phyloP scores from a whole-genome alignment of 2,329 filamentous ascomycete genomes.

The Fusarium phyllophilum region DNA sequence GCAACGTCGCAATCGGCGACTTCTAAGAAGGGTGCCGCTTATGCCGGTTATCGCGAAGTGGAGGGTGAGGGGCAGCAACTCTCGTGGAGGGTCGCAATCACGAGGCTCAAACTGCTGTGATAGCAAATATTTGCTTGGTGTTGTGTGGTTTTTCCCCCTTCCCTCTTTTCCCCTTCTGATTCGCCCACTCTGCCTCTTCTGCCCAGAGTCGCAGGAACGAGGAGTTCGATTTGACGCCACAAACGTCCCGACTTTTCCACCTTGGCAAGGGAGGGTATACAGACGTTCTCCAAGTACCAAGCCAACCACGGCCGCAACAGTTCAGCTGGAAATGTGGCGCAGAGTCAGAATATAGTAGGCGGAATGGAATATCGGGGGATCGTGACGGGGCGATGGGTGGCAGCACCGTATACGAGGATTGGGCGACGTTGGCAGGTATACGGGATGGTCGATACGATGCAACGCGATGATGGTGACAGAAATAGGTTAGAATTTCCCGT shows the following conservation, averaged over 20 bases:
- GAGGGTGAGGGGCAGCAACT: constrained; percentile 3
- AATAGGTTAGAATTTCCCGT: constrained; percentile 15
- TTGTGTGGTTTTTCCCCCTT: background rate
- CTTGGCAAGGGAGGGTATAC: constrained; percentile 34
- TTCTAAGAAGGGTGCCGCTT: constrained; percentile 23
- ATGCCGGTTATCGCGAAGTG: constrained; percentile 10
- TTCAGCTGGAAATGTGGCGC: constrained; percentile 29
- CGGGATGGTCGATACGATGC: constrained; percentile 6
- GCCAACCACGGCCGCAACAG: constrained; percentile 7
- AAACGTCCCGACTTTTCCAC: constrained; percentile 27
- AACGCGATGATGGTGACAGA: constrained; percentile 5
- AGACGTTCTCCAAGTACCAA: constrained; percentile 11
- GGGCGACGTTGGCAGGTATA: constrained; percentile 5
- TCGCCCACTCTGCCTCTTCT: background rate
- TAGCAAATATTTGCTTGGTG: background rate
- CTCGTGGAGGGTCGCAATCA: constrained; percentile 21
- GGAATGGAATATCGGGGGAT: constrained; percentile 23
- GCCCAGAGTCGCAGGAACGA: constrained; percentile 15
- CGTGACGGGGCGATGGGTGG: constrained; percentile 1
- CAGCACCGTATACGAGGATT: constrained; percentile 19
- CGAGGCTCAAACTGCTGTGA: constrained; percentile 20
- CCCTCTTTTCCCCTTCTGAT: background rate
- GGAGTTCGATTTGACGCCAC: constrained; percentile 20
- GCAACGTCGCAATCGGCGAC: constrained; percentile 41
- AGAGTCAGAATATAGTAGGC: constrained; percentile 16